Percentiles rank a stretch among this genome's conserved stretches.
These are phyloP conservation scores for Medicago arabica DNA, from an alignment of 306 rosid genomes.

Conservation along the genomic window DNA sequence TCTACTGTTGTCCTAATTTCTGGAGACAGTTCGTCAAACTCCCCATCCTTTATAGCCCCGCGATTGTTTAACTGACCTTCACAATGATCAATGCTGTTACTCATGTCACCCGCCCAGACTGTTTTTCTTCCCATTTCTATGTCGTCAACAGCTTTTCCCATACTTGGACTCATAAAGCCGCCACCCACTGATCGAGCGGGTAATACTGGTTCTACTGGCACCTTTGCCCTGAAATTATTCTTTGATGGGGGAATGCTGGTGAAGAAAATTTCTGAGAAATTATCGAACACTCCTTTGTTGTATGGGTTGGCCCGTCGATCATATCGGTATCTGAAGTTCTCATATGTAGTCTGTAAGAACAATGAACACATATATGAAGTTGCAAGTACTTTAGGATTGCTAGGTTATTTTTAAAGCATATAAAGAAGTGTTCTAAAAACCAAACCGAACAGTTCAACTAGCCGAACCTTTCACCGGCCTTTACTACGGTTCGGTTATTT, in stretches of 20 bases:
- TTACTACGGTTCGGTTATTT: not conserved
- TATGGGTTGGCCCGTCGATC: constrained; percentile 83
- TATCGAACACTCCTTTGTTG: constrained; percentile 71
- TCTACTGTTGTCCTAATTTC: constrained; percentile 77
- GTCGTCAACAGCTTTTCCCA: constrained; percentile 96
- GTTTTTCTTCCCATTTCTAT: constrained; percentile 98
- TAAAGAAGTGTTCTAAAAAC: not conserved
- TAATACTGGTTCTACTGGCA: constrained; percentile 70
- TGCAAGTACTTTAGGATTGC: not conserved
- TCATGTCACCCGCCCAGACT: constrained; percentile 71
- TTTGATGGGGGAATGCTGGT: constrained; percentile 68
- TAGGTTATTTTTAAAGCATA: not conserved
- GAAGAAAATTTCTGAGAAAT: constrained; percentile 87
- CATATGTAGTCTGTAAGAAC: constrained; percentile 86
- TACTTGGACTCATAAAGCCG: constrained; percentile 93
- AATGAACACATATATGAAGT: constrained; percentile 31
- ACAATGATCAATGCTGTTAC: constrained; percentile 58
- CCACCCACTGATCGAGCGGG: constrained; percentile 76
- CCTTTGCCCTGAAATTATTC: constrained; percentile 87
- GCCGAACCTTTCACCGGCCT: not conserved
- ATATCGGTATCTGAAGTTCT: constrained; percentile 90
- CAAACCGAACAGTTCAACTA: not conserved
- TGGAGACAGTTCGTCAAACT: constrained; percentile 68
- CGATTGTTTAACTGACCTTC: constrained; percentile 76
- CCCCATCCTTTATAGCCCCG: constrained; percentile 64